phyloP scores from a whole-genome alignment of 192 early-diverging fungal genomes.

The Endogone sp. region DNA sequence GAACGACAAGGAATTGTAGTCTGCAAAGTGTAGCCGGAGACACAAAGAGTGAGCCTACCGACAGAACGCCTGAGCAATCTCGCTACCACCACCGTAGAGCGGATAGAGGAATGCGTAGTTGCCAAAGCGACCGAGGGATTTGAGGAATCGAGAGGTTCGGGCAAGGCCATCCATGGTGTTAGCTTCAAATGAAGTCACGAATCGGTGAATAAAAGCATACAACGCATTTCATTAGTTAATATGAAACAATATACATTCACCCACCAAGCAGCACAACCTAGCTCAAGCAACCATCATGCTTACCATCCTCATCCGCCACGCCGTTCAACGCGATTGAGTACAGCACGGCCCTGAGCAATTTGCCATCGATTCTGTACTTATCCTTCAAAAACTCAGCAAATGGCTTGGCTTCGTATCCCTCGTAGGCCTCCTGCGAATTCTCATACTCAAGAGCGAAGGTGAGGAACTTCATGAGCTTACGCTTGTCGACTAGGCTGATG shows the following conservation, averaged over 20 bases:
- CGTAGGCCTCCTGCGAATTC: constrained; percentile 24
- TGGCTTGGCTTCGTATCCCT: constrained; percentile 34
- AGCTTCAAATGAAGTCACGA: constrained; percentile 30
- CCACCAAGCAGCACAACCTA: background rate
- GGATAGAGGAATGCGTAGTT: constrained; percentile 75
- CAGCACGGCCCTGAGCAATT: constrained; percentile 56
- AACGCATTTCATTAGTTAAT: too few species aligned
- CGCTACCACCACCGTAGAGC: constrained; percentile 86
- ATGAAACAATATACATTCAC: too few species aligned
- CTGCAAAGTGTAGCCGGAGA: background rate
- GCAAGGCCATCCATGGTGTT: constrained; percentile 62
- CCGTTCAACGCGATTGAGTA: constrained; percentile 57
- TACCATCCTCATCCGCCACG: background rate
- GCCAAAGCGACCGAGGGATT: constrained; percentile 83
- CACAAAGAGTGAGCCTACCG: constrained; percentile 31
- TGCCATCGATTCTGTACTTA: constrained; percentile 59
- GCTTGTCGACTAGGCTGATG: constrained; percentile 78
- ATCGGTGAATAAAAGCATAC: background rate
- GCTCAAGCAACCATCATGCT: background rate
- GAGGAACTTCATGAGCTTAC: constrained; percentile 88
- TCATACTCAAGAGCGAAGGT: constrained; percentile 55
- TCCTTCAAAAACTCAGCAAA: constrained; percentile 43
- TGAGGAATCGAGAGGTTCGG: constrained; percentile 60
- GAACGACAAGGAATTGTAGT: background rate
- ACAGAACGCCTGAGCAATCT: constrained; percentile 89